These are phyloP conservation scores for Ehretia macrophylla DNA, from an alignment of 257 asterid species.

Conservation along the genomic window DNA sequence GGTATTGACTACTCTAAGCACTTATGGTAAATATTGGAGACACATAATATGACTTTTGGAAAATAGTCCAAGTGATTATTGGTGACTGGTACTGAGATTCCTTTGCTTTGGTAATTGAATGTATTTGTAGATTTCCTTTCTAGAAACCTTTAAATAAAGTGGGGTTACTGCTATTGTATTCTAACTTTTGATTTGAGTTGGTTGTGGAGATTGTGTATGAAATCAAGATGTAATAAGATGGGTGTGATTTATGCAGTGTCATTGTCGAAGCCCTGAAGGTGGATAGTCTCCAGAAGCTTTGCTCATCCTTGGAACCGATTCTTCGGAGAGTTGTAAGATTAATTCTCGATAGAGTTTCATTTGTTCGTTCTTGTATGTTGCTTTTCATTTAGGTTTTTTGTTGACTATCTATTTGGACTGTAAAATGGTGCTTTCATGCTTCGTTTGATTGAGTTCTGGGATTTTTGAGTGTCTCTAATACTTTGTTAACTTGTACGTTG, in stretches of 20 bases:
- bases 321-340: conserved; percentile 93
- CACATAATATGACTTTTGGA: not conserved
- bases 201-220: not conserved
- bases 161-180: no score
- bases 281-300: conserved; percentile 93
- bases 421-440: no score
- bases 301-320: conserved; percentile 93
- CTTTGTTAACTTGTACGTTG: no score
- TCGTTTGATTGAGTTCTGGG: no score
- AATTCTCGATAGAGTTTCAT: conserved; percentile 3
- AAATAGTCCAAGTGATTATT: not conserved
- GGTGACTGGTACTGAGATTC: not conserved
- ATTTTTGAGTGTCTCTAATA: no score
- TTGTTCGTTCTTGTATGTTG: conserved; percentile 6
- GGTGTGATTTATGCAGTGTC: conserved; percentile 52
- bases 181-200: not conserved
- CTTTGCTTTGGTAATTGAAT: no score
- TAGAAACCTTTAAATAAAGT: no score
- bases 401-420: not conserved
- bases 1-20: no score
- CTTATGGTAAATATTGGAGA: no score
- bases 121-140: no score
- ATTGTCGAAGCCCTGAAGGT: conserved; percentile 95
- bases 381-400: not conserved
- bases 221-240: not conserved